Evolutionary conservation across 2,329 filamentous ascomycete genomes (phyloP).

Genomic region (Fusarium guadeloupense): DNA sequence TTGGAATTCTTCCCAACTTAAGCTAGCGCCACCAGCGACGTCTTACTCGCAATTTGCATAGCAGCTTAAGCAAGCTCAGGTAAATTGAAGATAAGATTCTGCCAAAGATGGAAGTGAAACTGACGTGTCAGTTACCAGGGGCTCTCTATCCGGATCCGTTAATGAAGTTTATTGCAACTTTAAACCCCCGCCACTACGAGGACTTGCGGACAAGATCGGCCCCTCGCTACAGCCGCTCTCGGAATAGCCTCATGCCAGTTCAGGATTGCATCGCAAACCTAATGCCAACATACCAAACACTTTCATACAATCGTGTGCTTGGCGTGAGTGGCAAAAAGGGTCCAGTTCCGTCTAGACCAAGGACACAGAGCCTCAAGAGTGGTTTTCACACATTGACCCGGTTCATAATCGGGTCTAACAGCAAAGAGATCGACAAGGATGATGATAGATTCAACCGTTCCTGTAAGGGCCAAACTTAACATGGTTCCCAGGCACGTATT

Average conservation of each 20-base stretch:
- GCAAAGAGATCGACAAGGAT: neutral
- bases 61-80: no score
- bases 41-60: neutral
- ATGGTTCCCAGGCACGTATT: no score
- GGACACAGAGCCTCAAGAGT: neutral
- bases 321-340: neutral
- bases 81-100: neutral
- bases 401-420: neutral
- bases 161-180: neutral
- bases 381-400: no score
- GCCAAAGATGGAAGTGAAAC: neutral
- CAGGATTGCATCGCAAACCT: neutral
- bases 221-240: neutral
- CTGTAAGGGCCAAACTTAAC: neutral
- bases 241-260: constrained; percentile 12
- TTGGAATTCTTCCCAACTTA: no score
- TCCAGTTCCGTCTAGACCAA: neutral
- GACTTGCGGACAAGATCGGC: neutral
- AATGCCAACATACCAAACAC: neutral
- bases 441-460: neutral
- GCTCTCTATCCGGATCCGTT: neutral
- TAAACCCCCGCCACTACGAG: neutral
- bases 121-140: neutral
- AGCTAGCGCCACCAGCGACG: neutral
- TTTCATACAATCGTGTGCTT: neutral